Base-by-base conservation (phyloP, 352 stramenopile species). In the Phytophthora fragariaefolia region DNA sequence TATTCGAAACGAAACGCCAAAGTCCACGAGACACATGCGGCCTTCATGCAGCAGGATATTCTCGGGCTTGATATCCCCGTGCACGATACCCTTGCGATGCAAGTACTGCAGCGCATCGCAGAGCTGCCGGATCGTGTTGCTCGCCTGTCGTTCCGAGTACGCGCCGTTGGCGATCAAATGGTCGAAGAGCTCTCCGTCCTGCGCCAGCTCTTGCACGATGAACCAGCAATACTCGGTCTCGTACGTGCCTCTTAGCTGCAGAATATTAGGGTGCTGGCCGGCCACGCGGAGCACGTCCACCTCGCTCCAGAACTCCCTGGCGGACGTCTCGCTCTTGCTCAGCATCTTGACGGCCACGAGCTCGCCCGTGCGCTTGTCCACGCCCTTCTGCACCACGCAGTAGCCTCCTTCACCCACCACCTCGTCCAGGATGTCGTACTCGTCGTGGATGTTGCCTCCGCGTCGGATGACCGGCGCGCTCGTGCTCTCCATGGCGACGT, bases 51-150 rank as follows among this genome's bases (percentile, higher is more conserved):
- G 67, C 67, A 97, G 57, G 52, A 96, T 85, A 49, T 97, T 97
- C 66, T 97, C 89, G 1, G 89, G 89, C 54, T 97, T 97, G 69
- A 97, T 89, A 66, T 97, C 89, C 51, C 86, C 89, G 55, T 97
- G 90, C 2, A 97, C 87, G 24, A 97, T 87, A 27, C 84, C 84
- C 60, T 95, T 95, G 73, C 83, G 81, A 66, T 97, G 90, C 62
- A 97, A 68, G 62, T 95, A 95, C 36, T 89, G 77, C 58, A 96
- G 71, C 32, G 87, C 88, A 49, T 93, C 81, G 58, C 85, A 92
- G 0, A 95, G 63, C 38, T 95, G 76, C 8, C 85, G 85, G 24
- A 94, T 80, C 2, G 83, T 81, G 17, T 69, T 67, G 45, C 84
- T 93, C 15, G 87, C 85, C 58, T 93, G 80, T 57, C 77, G 73